Evolutionary conservation across 176 grass and related monocot genomes (phyloP).

Genomic region (Rhynchospora pubera): DNA sequence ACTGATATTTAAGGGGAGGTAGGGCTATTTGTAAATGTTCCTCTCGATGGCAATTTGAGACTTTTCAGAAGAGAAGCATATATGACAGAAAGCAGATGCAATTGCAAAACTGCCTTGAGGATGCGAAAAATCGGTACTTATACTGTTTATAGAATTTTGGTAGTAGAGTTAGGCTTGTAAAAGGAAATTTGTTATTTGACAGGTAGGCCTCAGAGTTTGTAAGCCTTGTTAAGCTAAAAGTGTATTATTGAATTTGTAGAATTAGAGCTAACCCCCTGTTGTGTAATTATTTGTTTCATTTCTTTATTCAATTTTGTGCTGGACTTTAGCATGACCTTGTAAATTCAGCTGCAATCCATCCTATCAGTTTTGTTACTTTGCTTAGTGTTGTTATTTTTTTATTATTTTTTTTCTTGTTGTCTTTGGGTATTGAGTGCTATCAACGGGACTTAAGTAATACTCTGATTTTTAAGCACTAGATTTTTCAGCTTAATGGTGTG

Average conservation of each 20-base stretch:
- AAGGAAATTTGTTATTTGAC: conserved; percentile 6
- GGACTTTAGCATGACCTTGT: conserved; percentile 8
- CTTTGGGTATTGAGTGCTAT: neutral
- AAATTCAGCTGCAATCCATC: conserved; percentile 13
- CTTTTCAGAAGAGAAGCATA: neutral
- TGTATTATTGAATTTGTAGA: conserved; percentile 6
- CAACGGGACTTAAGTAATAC: neutral
- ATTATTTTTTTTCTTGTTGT: neutral
- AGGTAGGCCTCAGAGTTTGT: conserved; percentile 12
- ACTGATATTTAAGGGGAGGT: neutral
- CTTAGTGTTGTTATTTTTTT: neutral
- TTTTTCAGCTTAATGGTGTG: too few relatives aligned
- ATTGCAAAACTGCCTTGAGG: neutral
- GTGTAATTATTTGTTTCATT: conserved; percentile 24
- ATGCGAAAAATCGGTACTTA: neutral
- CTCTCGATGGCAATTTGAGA: neutral
- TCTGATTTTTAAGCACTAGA: neutral
- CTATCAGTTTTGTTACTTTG: neutral
- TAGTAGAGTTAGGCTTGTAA: conserved; percentile 18
- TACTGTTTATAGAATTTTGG: conserved; percentile 25
- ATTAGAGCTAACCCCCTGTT: conserved; percentile 10
- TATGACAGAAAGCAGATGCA: conserved; percentile 4
- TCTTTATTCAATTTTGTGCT: conserved; percentile 27
- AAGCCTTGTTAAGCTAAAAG: conserved; percentile 2
- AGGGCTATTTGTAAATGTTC: neutral